Evolutionary conservation across 2,329 filamentous ascomycete genomes (phyloP).

Genomic region (Fusarium sp.): DNA sequence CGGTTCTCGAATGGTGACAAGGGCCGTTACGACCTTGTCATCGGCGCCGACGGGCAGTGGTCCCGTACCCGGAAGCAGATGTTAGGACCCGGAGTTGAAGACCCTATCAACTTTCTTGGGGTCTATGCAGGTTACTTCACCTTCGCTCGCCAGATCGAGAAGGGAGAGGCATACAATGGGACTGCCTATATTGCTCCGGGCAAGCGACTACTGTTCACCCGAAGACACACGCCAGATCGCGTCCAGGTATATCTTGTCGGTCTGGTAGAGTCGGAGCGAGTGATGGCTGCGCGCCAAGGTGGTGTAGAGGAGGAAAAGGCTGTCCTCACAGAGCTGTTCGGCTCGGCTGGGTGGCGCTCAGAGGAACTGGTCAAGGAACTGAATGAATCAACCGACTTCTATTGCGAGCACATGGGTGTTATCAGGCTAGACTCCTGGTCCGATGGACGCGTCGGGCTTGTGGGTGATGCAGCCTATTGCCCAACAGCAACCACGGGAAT

Average conservation of each 20-base stretch:
- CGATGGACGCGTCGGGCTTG: slow-evolving; percentile 57
- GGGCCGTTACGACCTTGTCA: slow-evolving; percentile 60
- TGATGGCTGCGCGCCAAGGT: not conserved
- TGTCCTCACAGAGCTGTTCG: not conserved
- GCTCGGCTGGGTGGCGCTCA: not conserved
- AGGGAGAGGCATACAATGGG: not conserved
- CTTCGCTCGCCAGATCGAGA: not conserved
- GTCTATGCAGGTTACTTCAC: slow-evolving; percentile 47
- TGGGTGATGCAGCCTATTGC: slow-evolving; percentile 65
- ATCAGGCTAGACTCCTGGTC: slow-evolving; percentile 52
- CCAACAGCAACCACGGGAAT: slow-evolving; percentile 59
- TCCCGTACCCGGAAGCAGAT: slow-evolving; percentile 59
- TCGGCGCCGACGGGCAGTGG: slow-evolving; percentile 65
- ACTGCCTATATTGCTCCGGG: slow-evolving; percentile 30
- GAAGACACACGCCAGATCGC: not conserved
- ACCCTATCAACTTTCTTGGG: slow-evolving; percentile 41
- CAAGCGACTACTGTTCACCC: slow-evolving; percentile 42
- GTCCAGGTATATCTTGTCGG: not conserved
- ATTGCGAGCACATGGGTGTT: slow-evolving; percentile 40
- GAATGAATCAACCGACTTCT: slow-evolving; percentile 55
- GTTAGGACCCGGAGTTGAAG: slow-evolving; percentile 40
- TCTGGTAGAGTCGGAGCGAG: not conserved
- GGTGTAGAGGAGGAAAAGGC: not conserved
- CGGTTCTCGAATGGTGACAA: slow-evolving; percentile 55
- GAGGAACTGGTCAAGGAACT: not conserved